Conservation (phyloP, 1,284 basidiomycete genomes). For the Naganishia liquefaciens region DNA sequence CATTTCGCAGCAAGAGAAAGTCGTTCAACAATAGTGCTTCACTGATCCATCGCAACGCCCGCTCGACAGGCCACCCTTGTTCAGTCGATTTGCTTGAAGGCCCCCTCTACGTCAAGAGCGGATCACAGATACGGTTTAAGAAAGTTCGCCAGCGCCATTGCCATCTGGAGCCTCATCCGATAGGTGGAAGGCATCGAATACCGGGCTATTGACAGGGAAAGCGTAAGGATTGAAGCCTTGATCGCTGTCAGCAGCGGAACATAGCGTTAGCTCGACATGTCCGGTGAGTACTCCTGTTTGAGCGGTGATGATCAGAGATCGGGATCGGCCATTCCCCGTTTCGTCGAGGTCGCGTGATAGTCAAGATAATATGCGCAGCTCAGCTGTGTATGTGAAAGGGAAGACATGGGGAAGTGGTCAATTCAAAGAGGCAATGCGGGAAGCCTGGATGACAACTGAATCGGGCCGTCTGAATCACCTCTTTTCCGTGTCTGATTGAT, state of each 20-base stretch:
- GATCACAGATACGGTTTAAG: too few relatives aligned
- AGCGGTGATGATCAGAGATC: too few relatives aligned
- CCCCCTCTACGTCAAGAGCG: too few relatives aligned
- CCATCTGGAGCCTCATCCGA: too few relatives aligned
- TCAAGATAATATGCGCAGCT: too few relatives aligned
- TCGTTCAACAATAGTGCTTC: slow-evolving; percentile 5
- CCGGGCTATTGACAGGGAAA: neutral
- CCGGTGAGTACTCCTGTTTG: neutral
- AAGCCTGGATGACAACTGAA: neutral
- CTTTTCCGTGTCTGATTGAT: too few relatives aligned
- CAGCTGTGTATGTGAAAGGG: neutral
- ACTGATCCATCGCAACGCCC: neutral
- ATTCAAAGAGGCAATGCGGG: neutral
- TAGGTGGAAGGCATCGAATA: too few relatives aligned
- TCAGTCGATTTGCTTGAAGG: too few relatives aligned
- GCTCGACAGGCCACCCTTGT: neutral
- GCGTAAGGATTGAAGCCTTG: neutral
- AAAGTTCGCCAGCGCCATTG: too few relatives aligned
- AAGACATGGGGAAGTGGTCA: neutral
- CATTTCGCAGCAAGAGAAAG: slow-evolving; percentile 2
- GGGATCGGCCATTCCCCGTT: too few relatives aligned
- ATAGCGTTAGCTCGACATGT: neutral
- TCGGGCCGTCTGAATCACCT: too few relatives aligned
- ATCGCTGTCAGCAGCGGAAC: neutral
- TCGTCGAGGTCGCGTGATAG: too few relatives aligned